phyloP scores from a whole-genome alignment of 139 green algal species.

The Dunaliella primolecta region DNA sequence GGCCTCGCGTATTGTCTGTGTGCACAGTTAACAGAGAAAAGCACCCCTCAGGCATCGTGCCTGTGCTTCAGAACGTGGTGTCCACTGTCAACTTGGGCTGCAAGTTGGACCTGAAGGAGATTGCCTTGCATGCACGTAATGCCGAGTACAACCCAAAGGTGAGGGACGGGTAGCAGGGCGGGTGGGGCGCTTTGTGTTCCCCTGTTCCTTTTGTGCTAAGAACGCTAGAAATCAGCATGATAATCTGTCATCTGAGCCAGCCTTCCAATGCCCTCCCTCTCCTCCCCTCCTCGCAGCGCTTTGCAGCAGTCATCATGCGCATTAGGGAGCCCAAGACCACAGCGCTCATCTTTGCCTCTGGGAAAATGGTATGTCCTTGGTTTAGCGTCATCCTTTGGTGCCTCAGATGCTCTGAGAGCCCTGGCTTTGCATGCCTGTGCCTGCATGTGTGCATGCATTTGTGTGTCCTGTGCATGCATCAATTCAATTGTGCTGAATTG shows the following conservation, averaged over 20 bases:
- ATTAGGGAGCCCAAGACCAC: constrained; percentile 98
- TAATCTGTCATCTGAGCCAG: background rate
- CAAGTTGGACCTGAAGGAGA: constrained; percentile 93
- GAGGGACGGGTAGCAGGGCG: background rate
- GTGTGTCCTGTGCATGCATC: background rate
- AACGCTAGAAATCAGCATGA: background rate
- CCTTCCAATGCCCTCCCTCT: too few species aligned
- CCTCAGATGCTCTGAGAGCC: background rate
- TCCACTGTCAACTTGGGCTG: constrained; percentile 93
- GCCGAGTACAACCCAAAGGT: constrained; percentile 99
- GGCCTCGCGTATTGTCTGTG: too few species aligned
- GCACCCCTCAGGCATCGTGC: constrained; percentile 89
- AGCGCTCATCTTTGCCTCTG: constrained; percentile 95
- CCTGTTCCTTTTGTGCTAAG: background rate
- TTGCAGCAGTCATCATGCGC: constrained; percentile 98
- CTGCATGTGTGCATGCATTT: too few species aligned
- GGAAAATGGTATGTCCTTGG: constrained; percentile 93
- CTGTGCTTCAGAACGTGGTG: constrained; percentile 94
- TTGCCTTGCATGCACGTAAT: constrained; percentile 94
- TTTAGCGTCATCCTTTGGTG: too few species aligned
- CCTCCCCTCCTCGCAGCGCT: constrained; percentile 84
- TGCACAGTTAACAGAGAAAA: constrained; percentile 11
- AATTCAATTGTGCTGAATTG: too few species aligned
- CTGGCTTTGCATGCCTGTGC: background rate
- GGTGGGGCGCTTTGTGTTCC: too few species aligned